Evolutionary conservation across 192 early-diverging fungal species (phyloP).

Genomic region (Paraglomus occultum): DNA sequence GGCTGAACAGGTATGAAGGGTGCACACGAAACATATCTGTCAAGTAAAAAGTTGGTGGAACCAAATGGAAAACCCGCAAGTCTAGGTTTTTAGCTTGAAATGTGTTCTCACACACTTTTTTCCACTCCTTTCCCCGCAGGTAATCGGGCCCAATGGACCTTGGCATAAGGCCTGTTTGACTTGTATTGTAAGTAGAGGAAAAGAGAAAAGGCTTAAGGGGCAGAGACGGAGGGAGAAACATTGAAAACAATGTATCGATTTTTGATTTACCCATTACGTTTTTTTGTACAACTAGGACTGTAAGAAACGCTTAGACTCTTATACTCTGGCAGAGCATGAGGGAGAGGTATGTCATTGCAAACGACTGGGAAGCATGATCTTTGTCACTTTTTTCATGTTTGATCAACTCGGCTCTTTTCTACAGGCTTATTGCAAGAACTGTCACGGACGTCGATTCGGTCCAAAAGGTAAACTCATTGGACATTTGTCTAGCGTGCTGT

Average conservation of each 20-base stretch:
- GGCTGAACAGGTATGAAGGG: slow-evolving; percentile 40
- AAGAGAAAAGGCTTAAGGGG: not conserved
- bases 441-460: slow-evolving; percentile 55
- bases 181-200: slow-evolving; percentile 28
- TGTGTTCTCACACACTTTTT: not conserved
- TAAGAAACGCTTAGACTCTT: slow-evolving; percentile 56
- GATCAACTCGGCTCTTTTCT: not conserved
- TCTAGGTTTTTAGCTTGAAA: not conserved
- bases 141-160: slow-evolving; percentile 38
- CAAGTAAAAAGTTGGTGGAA: not conserved
- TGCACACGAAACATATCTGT: not conserved
- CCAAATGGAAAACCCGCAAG: not conserved
- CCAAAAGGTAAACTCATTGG: slow-evolving; percentile 51
- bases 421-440: slow-evolving; percentile 58
- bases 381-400: no score
- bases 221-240: no score
- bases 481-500: not conserved
- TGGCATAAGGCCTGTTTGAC: slow-evolving; percentile 38
- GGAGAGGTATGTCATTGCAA: slow-evolving; percentile 43
- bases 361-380: not conserved
- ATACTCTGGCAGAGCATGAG: slow-evolving; percentile 48
- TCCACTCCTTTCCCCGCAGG: slow-evolving; percentile 24
- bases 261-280: slow-evolving; percentile 19
- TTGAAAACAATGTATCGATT: not conserved
- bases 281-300: slow-evolving; percentile 42